Base-by-base conservation (phyloP, 2,329 filamentous ascomycete genomes). In the Fusarium fujikuroi region DNA sequence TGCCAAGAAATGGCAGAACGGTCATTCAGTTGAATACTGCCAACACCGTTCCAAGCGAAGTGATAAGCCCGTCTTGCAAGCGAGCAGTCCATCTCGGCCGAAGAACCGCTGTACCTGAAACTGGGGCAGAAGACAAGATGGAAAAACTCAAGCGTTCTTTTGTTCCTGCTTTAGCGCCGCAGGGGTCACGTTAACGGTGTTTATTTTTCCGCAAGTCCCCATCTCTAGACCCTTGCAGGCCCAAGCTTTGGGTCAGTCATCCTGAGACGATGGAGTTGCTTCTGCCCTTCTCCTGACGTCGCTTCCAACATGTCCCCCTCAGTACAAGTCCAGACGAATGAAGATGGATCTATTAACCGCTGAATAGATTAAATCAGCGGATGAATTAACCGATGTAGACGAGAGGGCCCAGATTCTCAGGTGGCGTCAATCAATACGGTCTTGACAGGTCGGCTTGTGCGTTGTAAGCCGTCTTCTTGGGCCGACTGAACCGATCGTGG, bases 61-160 rank as follows among this genome's bases (percentile, higher is more conserved):
- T 44, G n/a, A 57, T 3, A 9, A 21, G 34, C 50, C 50, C 36
- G 34, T 49, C 34, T 28, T 30, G 28, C 12, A 39, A 40, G 46
- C 23, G 50, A 21, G 59, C 58, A 52, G 37, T 32, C n/a, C 39
- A 47, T 58, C 64, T 73, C 65, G 52, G 56, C 49, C 53, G 30
- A 52, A 50, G 67, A 62, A 40, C 63, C 60, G 75, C 70, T 67
- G 71, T 50, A 77, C 75, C 75, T 77, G 75, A 77, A 77, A 77
- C 75, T 30, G 43, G 53, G 61, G 49, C 44, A 54, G 57, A 46
- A 49, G 57, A 56, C 44, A 44, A 50, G 56, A 59, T 58, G 63
- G 59, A 68, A 64, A 67, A 74, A 56, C 63, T 54, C 32, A 36
- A 56, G n/a, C 60, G 21, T 42, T 57, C 44, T 62, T 39, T 63